Evolutionary conservation across 2,329 filamentous ascomycete genomes (phyloP).

Genomic region (Xylaria sp.): DNA sequence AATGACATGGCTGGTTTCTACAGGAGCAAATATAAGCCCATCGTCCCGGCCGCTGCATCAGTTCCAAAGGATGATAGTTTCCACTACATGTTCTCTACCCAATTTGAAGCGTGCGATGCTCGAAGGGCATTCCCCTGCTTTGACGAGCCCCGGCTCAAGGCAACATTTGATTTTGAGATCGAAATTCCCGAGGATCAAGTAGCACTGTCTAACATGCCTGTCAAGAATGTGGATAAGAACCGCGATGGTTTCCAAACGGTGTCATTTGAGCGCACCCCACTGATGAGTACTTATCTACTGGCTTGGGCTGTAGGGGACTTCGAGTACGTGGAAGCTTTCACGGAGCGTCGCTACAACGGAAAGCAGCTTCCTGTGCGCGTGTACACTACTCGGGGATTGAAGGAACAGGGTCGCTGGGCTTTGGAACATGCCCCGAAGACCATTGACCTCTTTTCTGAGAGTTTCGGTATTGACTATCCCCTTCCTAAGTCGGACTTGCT

Average conservation of each 20-base stretch:
- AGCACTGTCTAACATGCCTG: slow-evolving; percentile 95
- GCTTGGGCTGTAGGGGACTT: slow-evolving; percentile 98
- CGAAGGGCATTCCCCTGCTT: slow-evolving; percentile 97
- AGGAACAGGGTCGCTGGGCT: slow-evolving; percentile 90
- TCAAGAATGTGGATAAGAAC: slow-evolving; percentile 72
- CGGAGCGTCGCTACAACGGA: slow-evolving; percentile 88
- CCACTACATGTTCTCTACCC: slow-evolving; percentile 88
- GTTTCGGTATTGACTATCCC: slow-evolving; percentile 93
- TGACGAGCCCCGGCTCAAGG: slow-evolving; percentile 96
- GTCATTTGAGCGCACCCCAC: slow-evolving; percentile 82
- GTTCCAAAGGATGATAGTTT: slow-evolving; percentile 78
- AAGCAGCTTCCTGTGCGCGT: slow-evolving; percentile 92
- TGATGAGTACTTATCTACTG: slow-evolving; percentile 92
- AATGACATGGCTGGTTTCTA: slow-evolving; percentile 95
- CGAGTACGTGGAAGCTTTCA: slow-evolving; percentile 93
- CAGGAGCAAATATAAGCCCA: slow-evolving; percentile 91
- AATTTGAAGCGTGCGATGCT: slow-evolving; percentile 97
- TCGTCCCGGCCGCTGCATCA: slow-evolving; percentile 75
- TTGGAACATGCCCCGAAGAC: slow-evolving; percentile 91
- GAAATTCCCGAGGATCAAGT: slow-evolving; percentile 90
- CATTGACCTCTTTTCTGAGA: slow-evolving; percentile 96
- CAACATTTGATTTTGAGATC: slow-evolving; percentile 92
- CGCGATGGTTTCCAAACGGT: slow-evolving; percentile 77
- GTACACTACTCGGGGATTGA: slow-evolving; percentile 94
- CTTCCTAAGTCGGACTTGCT: slow-evolving; percentile 91